Conservation (phyloP, 140 eudicot species). For the Ambrosia hybrid region DNA sequence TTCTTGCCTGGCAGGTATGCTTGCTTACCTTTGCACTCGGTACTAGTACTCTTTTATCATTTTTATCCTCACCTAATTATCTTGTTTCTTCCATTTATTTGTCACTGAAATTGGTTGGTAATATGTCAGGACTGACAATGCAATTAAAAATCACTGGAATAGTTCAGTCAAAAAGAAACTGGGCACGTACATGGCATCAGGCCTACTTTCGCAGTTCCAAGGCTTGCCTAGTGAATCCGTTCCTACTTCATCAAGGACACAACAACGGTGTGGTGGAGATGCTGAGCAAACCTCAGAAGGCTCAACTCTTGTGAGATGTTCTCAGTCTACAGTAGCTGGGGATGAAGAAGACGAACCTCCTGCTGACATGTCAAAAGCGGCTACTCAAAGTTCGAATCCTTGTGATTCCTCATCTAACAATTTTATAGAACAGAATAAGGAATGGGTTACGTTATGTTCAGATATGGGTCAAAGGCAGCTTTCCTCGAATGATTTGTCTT, state of each 20-base stretch:
- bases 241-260: slow-evolving; percentile 54
- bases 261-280: slow-evolving; percentile 61
- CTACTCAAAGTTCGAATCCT: slow-evolving; percentile 14
- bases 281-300: slow-evolving; percentile 68
- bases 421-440: slow-evolving; percentile 11
- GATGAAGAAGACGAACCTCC: slow-evolving; percentile 31
- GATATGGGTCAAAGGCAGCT: slow-evolving; percentile 32
- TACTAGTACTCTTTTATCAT: no score
- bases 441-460: slow-evolving; percentile 27
- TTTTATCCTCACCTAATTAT: not conserved
- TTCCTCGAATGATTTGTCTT: slow-evolving; percentile 38
- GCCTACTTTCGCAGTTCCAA: no score
- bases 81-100: no score
- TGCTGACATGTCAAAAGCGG: slow-evolving; percentile 35
- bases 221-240: slow-evolving; percentile 34
- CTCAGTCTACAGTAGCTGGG: slow-evolving; percentile 46
- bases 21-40: no score
- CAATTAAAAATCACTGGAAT: slow-evolving; percentile 89
- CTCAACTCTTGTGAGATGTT: slow-evolving; percentile 48
- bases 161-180: slow-evolving; percentile 86
- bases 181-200: slow-evolving; percentile 13
- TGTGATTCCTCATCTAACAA: slow-evolving; percentile 18
- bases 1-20: slow-evolving; percentile 85
- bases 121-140: slow-evolving; percentile 38
- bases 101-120: no score